Evolutionary conservation across 805 yeast species (phyloP), one percentile per base, ranked within the genome.

Genomic region (Naumovozyma dairenensis): DNA sequence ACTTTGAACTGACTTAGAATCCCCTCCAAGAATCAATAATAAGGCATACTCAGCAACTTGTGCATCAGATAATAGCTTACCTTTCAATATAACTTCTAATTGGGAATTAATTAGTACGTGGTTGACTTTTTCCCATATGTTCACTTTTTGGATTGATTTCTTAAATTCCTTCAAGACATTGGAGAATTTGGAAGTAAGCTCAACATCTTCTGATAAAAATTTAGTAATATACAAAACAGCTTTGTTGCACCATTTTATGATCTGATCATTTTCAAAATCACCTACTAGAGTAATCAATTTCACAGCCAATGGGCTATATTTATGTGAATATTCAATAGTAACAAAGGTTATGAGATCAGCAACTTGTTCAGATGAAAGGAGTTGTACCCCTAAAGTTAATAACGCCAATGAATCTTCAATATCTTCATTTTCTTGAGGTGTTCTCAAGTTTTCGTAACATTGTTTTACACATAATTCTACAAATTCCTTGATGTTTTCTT

Each of bases 161-260:
- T 56, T 51, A 42, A 68, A 62, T 7, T 49, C 40, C 1, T 38
- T 5, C 28, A 70, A 50, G 36, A 67, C 65, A 0, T 37, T 27
- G 4, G 46, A 16, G 39, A 69, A 65, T 6, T 50, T 45, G 1
- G 35, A 37, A 0, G 48, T 28, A 4, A 58, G 34, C 3, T 42
- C 37, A 0, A 48, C 48, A 12, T 62, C 53, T 45, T 78, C 82
- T 1, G 87, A 76, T 39, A 79, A 64, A 38, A 68, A 63, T 43
- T 73, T 78, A 6, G 87, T 81, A 32, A 78, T 63, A 46, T 71
- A 77, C 5, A 82, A 51, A 39, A 71, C 60, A 5, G 76, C 63
- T 41, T 76, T 72, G 39, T 71, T 67, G 25, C 74, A 40, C 89
- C 89, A 80, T 2, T 53, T 45, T 13, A 50, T 32, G 5, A 55